A percentile compares a stretch with the other conserved stretches of the same genome.
phyloP scores from a whole-genome alignment of 2,329 filamentous ascomycete species.

The Pseudogymnoascus sp. region DNA sequence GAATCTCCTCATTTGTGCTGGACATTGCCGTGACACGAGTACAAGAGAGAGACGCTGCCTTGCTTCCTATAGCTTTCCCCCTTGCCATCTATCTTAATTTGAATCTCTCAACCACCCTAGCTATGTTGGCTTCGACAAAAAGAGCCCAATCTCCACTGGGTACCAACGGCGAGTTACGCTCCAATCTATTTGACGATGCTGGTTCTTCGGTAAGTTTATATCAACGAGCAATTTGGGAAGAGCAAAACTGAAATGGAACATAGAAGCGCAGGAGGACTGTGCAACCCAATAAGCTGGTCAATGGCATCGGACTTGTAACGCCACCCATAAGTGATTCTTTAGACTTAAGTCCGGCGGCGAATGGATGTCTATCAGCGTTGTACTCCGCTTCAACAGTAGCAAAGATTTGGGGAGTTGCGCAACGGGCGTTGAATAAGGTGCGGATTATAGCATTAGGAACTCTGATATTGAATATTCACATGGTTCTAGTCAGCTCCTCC shows the following conservation, averaged over 20 bases:
- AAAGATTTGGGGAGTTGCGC: slow-evolving; percentile 23
- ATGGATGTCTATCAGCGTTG: slow-evolving; percentile 11
- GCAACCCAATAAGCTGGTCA: neutral
- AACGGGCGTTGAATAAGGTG: slow-evolving; percentile 14
- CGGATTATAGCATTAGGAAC: neutral
- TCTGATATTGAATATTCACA: slow-evolving; percentile 11
- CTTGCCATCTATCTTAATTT: neutral
- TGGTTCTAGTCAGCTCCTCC: slow-evolving; percentile 13
- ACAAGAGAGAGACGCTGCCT: neutral
- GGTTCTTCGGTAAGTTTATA: neutral
- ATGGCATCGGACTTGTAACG: neutral
- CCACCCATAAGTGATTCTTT: neutral
- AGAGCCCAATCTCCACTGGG: neutral
- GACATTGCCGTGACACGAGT: neutral
- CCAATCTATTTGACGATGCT: neutral
- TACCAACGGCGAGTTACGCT: neutral
- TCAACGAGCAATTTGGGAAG: neutral
- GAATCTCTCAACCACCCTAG: neutral
- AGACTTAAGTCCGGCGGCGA: neutral
- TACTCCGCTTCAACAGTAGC: slow-evolving; percentile 18
- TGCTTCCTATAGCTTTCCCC: neutral
- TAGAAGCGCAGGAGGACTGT: neutral
- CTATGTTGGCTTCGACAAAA: neutral
- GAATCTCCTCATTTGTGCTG: neutral
- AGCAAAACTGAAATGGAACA: neutral